phyloP scores from a whole-genome alignment of 495 filamentous ascomycete species.

The Tricharina praecox region DNA sequence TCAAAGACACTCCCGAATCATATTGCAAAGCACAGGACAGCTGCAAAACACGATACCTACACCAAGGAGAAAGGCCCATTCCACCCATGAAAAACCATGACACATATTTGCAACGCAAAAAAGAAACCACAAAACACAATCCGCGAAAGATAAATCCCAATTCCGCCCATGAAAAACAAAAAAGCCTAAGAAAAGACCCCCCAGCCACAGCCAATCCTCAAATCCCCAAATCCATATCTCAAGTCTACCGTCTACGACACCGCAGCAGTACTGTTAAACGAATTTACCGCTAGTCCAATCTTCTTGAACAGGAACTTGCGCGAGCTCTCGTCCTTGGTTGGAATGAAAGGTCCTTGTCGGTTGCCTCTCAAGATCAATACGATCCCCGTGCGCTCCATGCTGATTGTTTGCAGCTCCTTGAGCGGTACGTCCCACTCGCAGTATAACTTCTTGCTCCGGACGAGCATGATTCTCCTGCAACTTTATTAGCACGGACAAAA shows the following conservation, averaged over 20 bases:
- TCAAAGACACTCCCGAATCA: too few relatives aligned
- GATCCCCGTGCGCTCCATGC: constrained; percentile 88
- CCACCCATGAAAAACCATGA: too few relatives aligned
- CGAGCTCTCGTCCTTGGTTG: constrained; percentile 71
- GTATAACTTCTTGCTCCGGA: constrained; percentile 63
- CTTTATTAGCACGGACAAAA: constrained; percentile 24
- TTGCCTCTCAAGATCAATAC: constrained; percentile 74
- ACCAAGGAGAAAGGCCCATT: too few relatives aligned
- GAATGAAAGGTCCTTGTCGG: constrained; percentile 87
- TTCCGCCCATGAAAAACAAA: neutral
- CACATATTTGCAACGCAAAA: too few relatives aligned
- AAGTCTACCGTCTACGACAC: constrained; percentile 6
- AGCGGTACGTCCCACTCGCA: constrained; percentile 92
- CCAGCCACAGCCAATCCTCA: too few relatives aligned
- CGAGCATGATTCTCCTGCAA: constrained; percentile 56
- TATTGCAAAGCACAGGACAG: too few relatives aligned
- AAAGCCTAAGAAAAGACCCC: neutral
- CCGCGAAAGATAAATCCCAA: too few relatives aligned
- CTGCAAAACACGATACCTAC: too few relatives aligned
- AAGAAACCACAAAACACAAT: neutral
- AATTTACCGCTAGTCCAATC: constrained; percentile 24
- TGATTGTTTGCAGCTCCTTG: constrained; percentile 91
- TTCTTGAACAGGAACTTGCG: constrained; percentile 68
- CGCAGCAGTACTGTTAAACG: constrained; percentile 23
- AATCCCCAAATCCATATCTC: too few relatives aligned